Conservation (phyloP, 1,284 basidiomycete species). For the Inonotus obliquus region DNA sequence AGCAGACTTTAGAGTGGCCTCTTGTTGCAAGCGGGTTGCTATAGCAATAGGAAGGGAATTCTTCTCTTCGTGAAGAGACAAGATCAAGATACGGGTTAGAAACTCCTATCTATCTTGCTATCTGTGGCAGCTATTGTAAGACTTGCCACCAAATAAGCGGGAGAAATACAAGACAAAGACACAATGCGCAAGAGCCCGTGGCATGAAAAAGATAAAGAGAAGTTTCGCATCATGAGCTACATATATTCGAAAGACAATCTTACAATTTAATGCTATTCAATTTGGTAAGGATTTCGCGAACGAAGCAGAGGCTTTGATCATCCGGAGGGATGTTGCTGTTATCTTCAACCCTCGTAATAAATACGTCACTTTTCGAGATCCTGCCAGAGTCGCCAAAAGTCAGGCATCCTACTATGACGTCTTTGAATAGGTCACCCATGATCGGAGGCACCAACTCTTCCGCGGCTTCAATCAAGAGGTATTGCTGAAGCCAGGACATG, state of each 20-base stretch:
- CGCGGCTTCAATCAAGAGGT: neutral
- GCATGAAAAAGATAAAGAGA: too few species aligned
- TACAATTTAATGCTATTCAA: neutral
- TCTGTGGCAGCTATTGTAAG: too few species aligned
- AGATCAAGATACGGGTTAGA: too few species aligned
- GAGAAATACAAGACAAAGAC: too few species aligned
- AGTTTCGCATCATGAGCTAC: neutral
- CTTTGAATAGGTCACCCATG: constrained; percentile 4
- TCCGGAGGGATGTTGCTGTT: neutral
- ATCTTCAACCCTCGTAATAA: neutral
- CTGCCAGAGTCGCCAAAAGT: neutral
- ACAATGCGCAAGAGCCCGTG: too few species aligned
- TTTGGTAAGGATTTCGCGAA: neutral
- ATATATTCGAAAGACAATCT: neutral
- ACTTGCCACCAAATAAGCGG: too few species aligned
- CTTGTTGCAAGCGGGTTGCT: too few species aligned
- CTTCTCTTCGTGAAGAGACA: too few species aligned
- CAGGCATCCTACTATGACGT: constrained; percentile 11
- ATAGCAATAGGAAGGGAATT: too few species aligned
- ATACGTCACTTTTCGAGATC: neutral
- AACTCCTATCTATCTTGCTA: too few species aligned
- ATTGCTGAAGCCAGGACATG: neutral
- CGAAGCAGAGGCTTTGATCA: neutral
- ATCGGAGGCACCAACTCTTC: neutral
- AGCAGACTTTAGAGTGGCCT: too few species aligned